These are phyloP conservation scores for Quercus glauca DNA, from an alignment of 306 rosid genomes.

Conservation along the genomic window DNA sequence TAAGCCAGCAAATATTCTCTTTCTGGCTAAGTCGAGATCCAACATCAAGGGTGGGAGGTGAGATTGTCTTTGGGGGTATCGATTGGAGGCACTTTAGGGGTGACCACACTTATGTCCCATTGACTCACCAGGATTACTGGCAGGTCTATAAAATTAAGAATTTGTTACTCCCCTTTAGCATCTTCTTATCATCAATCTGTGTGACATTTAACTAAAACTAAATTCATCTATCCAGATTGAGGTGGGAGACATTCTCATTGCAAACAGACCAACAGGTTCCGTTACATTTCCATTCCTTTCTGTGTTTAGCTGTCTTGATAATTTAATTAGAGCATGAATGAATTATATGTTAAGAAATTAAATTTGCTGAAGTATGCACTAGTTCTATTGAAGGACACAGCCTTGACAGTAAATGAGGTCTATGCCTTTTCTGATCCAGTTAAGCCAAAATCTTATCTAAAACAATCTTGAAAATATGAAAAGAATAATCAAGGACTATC, in stretches of 20 bases:
- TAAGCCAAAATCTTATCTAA: constrained; percentile 4
- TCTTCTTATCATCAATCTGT: constrained; percentile 19
- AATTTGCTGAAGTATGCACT: neutral
- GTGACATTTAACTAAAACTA: constrained; percentile 11
- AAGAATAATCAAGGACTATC: neutral
- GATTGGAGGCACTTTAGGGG: constrained; percentile 62
- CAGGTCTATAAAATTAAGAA: constrained; percentile 41
- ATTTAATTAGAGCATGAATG: neutral
- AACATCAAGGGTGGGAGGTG: constrained; percentile 35
- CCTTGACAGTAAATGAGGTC: neutral
- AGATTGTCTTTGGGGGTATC: constrained; percentile 59
- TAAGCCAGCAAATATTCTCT: constrained; percentile 39
- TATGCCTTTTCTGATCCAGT: neutral
- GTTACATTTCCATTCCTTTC: constrained; percentile 1
- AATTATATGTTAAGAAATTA: neutral
- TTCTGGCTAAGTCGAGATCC: constrained; percentile 41
- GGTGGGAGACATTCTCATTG: constrained; percentile 62
- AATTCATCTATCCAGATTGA: constrained; percentile 48
- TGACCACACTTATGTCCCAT: constrained; percentile 59
- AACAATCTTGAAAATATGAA: neutral
- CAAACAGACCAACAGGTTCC: constrained; percentile 59
- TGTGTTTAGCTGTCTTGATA: constrained; percentile 8
- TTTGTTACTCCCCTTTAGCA: constrained; percentile 3
- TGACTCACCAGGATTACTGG: constrained; percentile 64
- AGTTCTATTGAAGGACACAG: neutral